These are phyloP conservation scores for Xerocomellus chrysenteron DNA, from an alignment of 768 basidiomycete species.

Conservation along the genomic window DNA sequence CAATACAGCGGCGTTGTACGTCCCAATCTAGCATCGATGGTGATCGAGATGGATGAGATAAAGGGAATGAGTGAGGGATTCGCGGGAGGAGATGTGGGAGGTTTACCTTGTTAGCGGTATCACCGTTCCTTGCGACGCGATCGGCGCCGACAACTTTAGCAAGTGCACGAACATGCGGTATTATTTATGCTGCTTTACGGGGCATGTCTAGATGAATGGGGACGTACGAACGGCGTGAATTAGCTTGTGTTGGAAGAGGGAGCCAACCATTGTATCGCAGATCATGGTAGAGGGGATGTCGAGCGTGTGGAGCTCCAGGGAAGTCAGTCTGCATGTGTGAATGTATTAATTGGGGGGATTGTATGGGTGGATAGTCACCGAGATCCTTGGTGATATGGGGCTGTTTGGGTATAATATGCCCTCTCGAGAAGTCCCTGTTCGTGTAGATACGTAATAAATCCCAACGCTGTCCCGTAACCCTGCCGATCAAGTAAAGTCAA, in stretches of 20 bases:
- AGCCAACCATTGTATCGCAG: constrained; percentile 97
- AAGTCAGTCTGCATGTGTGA: constrained; percentile 62
- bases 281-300: constrained; percentile 89
- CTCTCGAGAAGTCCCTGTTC: constrained; percentile 72
- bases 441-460: constrained; percentile 88
- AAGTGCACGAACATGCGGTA: not conserved
- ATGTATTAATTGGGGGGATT: not conserved
- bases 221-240: constrained; percentile 76
- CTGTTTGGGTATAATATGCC: constrained; percentile 92
- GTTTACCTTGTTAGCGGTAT: constrained; percentile 90
- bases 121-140: constrained; percentile 87
- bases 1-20: constrained; percentile 93
- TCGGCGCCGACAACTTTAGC: constrained; percentile 78
- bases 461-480: constrained; percentile 96
- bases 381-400: constrained; percentile 93
- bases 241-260: constrained; percentile 81
- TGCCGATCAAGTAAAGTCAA: constrained; percentile 30
- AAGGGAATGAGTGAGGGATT: not conserved
- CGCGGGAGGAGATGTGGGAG: constrained; percentile 7
- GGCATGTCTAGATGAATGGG: not conserved
- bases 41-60: not conserved
- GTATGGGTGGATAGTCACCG: constrained; percentile 40
- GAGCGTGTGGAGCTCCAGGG: constrained; percentile 83
- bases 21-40: constrained; percentile 59
- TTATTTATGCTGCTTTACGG: not conserved